Evolutionary conservation across 805 yeast genomes (phyloP).

Genomic region (Clavispora asparagi): DNA sequence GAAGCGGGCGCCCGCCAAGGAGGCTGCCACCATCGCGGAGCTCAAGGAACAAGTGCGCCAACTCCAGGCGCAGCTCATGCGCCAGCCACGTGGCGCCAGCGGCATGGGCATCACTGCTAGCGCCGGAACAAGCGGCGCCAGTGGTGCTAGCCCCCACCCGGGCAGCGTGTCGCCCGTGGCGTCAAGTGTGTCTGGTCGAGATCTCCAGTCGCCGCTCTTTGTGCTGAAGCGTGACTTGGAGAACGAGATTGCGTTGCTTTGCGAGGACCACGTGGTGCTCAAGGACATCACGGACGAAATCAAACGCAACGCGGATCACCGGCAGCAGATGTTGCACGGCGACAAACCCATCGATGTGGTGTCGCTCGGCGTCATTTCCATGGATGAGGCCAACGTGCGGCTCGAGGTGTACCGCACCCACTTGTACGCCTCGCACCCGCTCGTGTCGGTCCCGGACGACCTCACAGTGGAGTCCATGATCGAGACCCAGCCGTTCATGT

Average conservation of each 20-base stretch:
- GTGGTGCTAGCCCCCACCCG: background rate
- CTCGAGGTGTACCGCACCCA: slow-evolving; percentile 44
- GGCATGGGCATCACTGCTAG: background rate
- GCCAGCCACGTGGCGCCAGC: background rate
- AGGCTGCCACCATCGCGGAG: slow-evolving; percentile 14
- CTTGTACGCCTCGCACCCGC: slow-evolving; percentile 49
- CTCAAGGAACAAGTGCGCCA: slow-evolving; percentile 18
- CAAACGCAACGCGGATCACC: slow-evolving; percentile 40
- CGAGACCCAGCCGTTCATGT: slow-evolving; percentile 51
- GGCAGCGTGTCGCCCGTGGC: background rate
- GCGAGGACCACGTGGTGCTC: slow-evolving; percentile 28
- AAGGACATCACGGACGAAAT: slow-evolving; percentile 42
- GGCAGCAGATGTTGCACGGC: slow-evolving; percentile 27
- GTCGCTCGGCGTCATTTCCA: slow-evolving; percentile 49
- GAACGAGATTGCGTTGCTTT: slow-evolving; percentile 35
- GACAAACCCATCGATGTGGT: slow-evolving; percentile 44
- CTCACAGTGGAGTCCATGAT: slow-evolving; percentile 45
- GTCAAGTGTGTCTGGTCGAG: background rate
- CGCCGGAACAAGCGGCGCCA: background rate
- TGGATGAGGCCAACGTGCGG: slow-evolving; percentile 54
- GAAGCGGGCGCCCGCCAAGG: slow-evolving; percentile 19
- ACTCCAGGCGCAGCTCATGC: slow-evolving; percentile 13
- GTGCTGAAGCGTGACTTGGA: slow-evolving; percentile 34
- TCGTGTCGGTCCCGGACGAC: slow-evolving; percentile 48
- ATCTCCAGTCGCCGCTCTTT: slow-evolving; percentile 18